Conservation (phyloP, 2,329 filamentous ascomycete genomes). For the Sphaceloma murrayae region DNA sequence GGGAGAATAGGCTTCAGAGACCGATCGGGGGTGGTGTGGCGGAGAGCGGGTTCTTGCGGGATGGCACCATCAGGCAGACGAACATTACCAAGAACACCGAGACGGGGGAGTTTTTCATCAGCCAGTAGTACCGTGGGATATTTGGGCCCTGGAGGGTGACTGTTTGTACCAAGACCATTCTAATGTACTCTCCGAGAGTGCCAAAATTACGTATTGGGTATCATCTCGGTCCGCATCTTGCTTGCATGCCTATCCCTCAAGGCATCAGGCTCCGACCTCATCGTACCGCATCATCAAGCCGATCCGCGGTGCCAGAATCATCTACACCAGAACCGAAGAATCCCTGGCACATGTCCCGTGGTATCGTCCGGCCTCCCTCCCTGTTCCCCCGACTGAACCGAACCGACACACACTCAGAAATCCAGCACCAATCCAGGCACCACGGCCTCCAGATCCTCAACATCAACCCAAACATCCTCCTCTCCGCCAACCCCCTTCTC, state of each 20-base stretch:
- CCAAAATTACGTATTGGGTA: not conserved
- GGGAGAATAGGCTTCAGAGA: conserved; percentile 49
- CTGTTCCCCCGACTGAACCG: not conserved
- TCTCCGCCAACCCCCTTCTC: conserved; percentile 28
- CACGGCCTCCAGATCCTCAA: conserved; percentile 82
- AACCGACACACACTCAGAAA: conserved; percentile 12
- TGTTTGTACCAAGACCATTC: no score
- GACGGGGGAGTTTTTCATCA: conserved; percentile 23
- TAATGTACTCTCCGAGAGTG: conserved; percentile 3
- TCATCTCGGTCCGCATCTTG: no score
- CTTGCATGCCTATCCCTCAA: no score
- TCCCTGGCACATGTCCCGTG: no score
- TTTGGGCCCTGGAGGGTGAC: no score
- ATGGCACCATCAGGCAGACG: conserved; percentile 32
- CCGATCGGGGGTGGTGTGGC: conserved; percentile 42
- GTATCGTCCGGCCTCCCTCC: no score
- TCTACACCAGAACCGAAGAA: no score
- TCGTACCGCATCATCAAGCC: no score
- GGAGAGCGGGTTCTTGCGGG: conserved; percentile 49
- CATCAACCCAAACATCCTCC: conserved; percentile 44
- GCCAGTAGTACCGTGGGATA: no score
- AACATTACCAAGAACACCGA: conserved; percentile 30
- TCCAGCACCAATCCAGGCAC: conserved; percentile 79
- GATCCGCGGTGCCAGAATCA: no score
- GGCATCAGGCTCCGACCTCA: not conserved